Percentiles rank a stretch among this genome's conserved stretches.
Evolutionary conservation across 2,329 filamentous ascomycete species (phyloP).

Genomic region (Paecilomyces niveus): DNA sequence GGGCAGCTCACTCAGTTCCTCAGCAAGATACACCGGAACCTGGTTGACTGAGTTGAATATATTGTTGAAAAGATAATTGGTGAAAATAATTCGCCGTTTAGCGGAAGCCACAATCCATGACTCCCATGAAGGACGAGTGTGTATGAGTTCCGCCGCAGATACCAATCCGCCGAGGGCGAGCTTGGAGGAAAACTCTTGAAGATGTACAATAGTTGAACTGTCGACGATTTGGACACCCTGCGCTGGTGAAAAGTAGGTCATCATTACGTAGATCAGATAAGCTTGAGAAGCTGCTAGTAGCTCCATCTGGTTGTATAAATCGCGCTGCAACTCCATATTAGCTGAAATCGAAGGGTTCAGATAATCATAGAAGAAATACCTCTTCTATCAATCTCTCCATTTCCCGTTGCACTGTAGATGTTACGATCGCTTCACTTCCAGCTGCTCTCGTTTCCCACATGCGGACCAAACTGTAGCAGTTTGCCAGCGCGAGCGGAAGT

Average conservation of each 20-base stretch:
- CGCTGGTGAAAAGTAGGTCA: conserved; percentile 38
- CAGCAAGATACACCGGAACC: conserved; percentile 43
- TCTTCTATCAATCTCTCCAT: conserved; percentile 15
- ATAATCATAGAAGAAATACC: conserved; percentile 5
- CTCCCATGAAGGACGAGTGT: conserved; percentile 43
- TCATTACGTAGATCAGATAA: conserved; percentile 47
- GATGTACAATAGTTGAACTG: conserved; percentile 41
- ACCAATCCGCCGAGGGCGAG: conserved; percentile 36
- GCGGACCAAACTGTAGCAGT: conserved; percentile 20
- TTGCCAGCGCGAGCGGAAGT: conserved; percentile 13
- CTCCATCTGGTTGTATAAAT: conserved; percentile 14
- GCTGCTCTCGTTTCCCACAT: conserved; percentile 17
- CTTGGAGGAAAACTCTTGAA: conserved; percentile 45
- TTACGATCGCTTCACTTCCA: conserved; percentile 19
- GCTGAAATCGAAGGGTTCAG: background rate
- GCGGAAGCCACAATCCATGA: conserved; percentile 48
- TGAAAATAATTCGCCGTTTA: conserved; percentile 46
- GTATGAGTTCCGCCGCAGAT: conserved; percentile 36
- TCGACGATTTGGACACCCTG: conserved; percentile 22
- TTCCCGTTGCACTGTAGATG: conserved; percentile 13
- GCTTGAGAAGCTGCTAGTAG: conserved; percentile 46
- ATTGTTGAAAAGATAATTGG: conserved; percentile 50
- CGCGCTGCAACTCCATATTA: conserved; percentile 7
- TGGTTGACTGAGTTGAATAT: conserved; percentile 39
- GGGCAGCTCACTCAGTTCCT: conserved; percentile 40